phyloP scores from a whole-genome alignment of 305 asterid genomes.

The Vinca major region DNA sequence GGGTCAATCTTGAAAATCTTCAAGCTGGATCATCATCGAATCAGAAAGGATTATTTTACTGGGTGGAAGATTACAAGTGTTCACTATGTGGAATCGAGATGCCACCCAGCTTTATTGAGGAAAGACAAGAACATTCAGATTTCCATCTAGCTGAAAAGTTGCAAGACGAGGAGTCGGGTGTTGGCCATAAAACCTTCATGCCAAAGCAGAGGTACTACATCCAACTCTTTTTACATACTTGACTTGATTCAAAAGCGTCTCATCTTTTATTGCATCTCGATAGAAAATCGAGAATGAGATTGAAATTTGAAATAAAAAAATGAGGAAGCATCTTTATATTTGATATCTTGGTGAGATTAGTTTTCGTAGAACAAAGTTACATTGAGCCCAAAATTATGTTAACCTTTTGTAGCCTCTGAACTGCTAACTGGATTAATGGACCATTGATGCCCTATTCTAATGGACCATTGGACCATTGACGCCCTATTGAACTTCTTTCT shows the following conservation, averaged over 20 bases:
- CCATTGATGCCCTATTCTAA: too few species aligned
- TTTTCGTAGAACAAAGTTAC: background rate
- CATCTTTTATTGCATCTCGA: background rate
- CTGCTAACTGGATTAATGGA: background rate
- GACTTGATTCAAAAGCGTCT: background rate
- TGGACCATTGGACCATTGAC: background rate
- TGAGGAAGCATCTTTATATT: background rate
- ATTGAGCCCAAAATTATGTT: background rate
- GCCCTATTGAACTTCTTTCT: too few species aligned
- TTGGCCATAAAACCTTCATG: conserved; percentile 20
- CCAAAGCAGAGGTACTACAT: conserved; percentile 34
- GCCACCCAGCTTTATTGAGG: conserved; percentile 67
- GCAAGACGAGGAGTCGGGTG: conserved; percentile 62
- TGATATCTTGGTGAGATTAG: background rate
- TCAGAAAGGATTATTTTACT: conserved; percentile 28
- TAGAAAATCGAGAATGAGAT: background rate
- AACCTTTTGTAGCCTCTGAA: background rate
- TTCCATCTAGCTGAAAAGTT: conserved; percentile 83
- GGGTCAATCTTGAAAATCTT: conserved; percentile 14
- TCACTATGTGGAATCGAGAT: conserved; percentile 70
- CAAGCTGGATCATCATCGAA: conserved; percentile 27
- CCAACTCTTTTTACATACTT: background rate
- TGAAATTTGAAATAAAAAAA: background rate
- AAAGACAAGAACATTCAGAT: conserved; percentile 87
- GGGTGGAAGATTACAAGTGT: conserved; percentile 78